Evolutionary conservation across 768 basidiomycete species (phyloP).

Genomic region (Suillus hirtellus): DNA sequence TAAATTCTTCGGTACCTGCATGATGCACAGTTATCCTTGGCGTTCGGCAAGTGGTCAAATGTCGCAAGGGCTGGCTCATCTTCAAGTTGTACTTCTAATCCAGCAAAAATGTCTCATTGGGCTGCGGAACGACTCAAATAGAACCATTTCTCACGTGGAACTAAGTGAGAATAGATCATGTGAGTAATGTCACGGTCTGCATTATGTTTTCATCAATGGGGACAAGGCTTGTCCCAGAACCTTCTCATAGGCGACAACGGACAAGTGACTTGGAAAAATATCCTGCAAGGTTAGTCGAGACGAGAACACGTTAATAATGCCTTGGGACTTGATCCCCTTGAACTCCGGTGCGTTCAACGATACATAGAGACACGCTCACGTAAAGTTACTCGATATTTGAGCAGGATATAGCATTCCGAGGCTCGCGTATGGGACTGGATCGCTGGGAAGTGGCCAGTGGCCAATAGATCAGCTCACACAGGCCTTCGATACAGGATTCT

Average conservation of each 20-base stretch:
- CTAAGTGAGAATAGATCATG: background rate
- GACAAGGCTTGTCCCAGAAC: background rate
- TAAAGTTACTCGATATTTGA: background rate
- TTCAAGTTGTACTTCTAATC: too few species aligned
- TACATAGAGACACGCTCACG: background rate
- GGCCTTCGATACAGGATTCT: constrained; percentile 61
- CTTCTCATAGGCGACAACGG: background rate
- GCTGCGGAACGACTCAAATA: background rate
- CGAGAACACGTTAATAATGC: constrained; percentile 39
- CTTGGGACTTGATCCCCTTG: constrained; percentile 57
- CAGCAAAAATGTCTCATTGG: background rate
- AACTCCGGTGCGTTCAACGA: constrained; percentile 51
- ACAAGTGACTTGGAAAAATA: background rate
- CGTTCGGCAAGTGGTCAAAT: background rate
- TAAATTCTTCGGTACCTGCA: background rate
- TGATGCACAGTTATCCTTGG: background rate
- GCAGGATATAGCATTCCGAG: constrained; percentile 46
- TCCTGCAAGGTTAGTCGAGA: background rate
- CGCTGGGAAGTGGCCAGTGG: constrained; percentile 54
- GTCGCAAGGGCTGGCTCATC: background rate
- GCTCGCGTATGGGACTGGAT: constrained; percentile 69
- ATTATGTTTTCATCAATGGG: background rate
- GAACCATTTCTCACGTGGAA: background rate
- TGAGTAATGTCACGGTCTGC: background rate
- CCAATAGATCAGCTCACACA: constrained; percentile 58